phyloP scores from a whole-genome alignment of 495 filamentous ascomycete species.

The Xanthoparmelia taractica region DNA sequence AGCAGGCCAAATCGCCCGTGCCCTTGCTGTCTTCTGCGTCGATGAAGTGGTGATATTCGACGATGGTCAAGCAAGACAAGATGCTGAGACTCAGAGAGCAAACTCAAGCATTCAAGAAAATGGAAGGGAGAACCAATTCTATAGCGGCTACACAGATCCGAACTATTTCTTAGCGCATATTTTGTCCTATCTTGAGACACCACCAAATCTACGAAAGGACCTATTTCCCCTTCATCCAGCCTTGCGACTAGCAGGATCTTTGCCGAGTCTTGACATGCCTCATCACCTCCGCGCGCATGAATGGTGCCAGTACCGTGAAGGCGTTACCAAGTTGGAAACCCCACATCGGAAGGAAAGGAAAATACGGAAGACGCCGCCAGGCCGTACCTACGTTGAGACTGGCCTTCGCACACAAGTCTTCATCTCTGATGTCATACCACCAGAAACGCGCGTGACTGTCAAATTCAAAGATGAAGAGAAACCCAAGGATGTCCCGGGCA shows the following conservation, averaged over 20 bases:
- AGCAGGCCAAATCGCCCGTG: slow-evolving; percentile 62
- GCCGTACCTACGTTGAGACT: slow-evolving; percentile 23
- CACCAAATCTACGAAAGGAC: slow-evolving; percentile 59
- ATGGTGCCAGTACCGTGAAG: slow-evolving; percentile 65
- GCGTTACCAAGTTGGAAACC: slow-evolving; percentile 43
- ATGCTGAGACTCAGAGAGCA: slow-evolving; percentile 16
- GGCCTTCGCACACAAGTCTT: slow-evolving; percentile 38
- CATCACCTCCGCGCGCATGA: slow-evolving; percentile 60
- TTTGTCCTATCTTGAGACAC: slow-evolving; percentile 66
- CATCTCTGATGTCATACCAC: slow-evolving; percentile 46
- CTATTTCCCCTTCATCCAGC: slow-evolving; percentile 69
- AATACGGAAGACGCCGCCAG: slow-evolving; percentile 5
- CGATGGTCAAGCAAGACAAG: slow-evolving; percentile 35
- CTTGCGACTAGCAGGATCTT: slow-evolving; percentile 52
- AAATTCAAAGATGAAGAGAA: slow-evolving; percentile 39
- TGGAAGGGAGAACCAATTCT: slow-evolving; percentile 36
- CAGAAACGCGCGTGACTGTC: slow-evolving; percentile 58
- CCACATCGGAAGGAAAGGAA: slow-evolving; percentile 16
- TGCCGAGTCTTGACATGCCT: slow-evolving; percentile 69
- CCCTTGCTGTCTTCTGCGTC: slow-evolving; percentile 64
- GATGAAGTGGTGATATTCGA: slow-evolving; percentile 73
- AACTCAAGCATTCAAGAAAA: slow-evolving; percentile 31
- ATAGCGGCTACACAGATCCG: slow-evolving; percentile 58
- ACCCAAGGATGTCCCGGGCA: slow-evolving; percentile 7
- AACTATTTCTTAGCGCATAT: slow-evolving; percentile 65